A percentile compares a stretch with the other conserved stretches of the same genome.
Evolutionary conservation across 768 basidiomycete genomes (phyloP).

Genomic region (Hypholoma sublateritium): DNA sequence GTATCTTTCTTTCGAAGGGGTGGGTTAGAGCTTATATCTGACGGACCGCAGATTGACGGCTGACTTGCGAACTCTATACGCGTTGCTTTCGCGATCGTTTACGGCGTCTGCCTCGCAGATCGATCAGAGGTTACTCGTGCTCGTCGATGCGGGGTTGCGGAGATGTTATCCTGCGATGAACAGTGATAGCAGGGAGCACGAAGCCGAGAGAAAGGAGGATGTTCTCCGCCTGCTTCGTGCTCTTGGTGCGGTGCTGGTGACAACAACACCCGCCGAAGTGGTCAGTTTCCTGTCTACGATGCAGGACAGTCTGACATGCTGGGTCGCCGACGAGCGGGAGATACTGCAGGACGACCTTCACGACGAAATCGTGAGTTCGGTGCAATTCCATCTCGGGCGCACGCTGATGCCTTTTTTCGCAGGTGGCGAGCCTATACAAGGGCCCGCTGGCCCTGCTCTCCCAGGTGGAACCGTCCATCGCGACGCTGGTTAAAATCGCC

Average conservation of each 20-base stretch:
- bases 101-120: not conserved
- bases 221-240: constrained; percentile 22
- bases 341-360: constrained; percentile 44
- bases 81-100: constrained; percentile 10
- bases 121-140: not conserved
- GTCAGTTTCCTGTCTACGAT: constrained; percentile 35
- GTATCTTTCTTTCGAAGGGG: not conserved
- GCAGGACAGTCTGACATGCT: constrained; percentile 40
- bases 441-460: constrained; percentile 40
- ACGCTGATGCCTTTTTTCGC: not conserved
- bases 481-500: constrained; percentile 40
- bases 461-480: constrained; percentile 35
- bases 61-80: constrained; percentile 7
- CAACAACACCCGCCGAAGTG: constrained; percentile 25
- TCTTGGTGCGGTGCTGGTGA: constrained; percentile 32
- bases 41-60: constrained; percentile 11
- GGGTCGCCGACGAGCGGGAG: constrained; percentile 51
- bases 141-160: not conserved
- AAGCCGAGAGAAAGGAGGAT: not conserved
- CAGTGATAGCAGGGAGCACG: not conserved
- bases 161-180: not conserved
- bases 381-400: not conserved
- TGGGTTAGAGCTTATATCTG: not conserved
- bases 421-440: constrained; percentile 45
- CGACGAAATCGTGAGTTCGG: constrained; percentile 42